Evolutionary conservation across 2,329 filamentous ascomycete genomes (phyloP), one percentile per base, ranked within the genome.

Genomic region (Exophiala lecanii-corni): DNA sequence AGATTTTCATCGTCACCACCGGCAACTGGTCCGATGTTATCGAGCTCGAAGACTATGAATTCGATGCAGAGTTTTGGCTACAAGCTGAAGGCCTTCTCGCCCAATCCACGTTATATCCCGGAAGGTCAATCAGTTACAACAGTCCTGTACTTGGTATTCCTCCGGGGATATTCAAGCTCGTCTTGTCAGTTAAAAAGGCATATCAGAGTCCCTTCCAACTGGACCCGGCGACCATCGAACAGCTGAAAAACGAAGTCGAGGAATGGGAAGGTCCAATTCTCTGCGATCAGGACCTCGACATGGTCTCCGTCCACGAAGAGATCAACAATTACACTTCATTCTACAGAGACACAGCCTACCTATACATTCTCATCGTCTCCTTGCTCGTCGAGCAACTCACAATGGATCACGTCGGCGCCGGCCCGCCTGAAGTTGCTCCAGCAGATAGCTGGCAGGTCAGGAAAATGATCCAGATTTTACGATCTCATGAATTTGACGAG

Each of bases 111-210:
- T 21, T 50, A 23, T 50, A 44, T 31, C 48, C 44, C 5, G 21
- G 34, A n/a, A 25, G 39, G 4, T 45, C 44, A 3, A 44, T 47
- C 16, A 39, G 25, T 15, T 40, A 32, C 44, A 50, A 50, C 19
- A 50, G 48, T 31, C 48, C 48, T 10, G 48, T 50, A 4, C 33
- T 50, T 9, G 48, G 48, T 4, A 26, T 47, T 9, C 48, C 48
- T 10, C 13, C 47, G 20, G 36, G 32, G 4, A 21, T 50, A 6
- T 47, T 47, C 38, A 46, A 38, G 19, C 16, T 47, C 9, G 41
- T 43, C 9, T 23, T 50, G n/a, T 47, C 48, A 1, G 32, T 47
- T 26, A 50, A 41, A 31, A 25, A 30, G 17, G 26, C 43, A 12
- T 45, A 43, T 39, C 41, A 47, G 17, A 36, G 34, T 15, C 44